Evolutionary conservation across 1,284 basidiomycete species (phyloP).

Genomic region (Microbotryum scabiosae): DNA sequence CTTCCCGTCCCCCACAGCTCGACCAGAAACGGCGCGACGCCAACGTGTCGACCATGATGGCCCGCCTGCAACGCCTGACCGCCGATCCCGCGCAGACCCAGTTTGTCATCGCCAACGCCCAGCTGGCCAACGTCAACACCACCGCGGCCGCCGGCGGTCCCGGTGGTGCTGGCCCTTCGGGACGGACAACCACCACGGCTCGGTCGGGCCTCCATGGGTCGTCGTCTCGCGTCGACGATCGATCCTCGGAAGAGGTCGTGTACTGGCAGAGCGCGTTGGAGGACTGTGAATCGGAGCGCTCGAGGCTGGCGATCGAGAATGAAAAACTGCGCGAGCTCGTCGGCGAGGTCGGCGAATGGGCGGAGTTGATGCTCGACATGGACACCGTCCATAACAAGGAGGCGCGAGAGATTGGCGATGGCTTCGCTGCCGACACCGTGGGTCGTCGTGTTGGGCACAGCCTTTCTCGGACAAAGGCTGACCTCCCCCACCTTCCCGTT

Average conservation of each 20-base stretch:
- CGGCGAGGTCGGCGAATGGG: slow-evolving; percentile 26
- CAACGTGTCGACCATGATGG: slow-evolving; percentile 10
- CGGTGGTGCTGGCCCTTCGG: not conserved
- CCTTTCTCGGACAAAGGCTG: not conserved
- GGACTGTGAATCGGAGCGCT: slow-evolving; percentile 2
- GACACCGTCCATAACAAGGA: not conserved
- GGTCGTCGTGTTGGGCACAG: not conserved
- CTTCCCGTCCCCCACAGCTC: slow-evolving; percentile 4
- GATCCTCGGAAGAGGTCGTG: slow-evolving; percentile 8
- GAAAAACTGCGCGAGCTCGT: slow-evolving; percentile 12
- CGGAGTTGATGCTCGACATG: slow-evolving; percentile 4
- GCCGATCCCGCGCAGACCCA: slow-evolving; percentile 7
- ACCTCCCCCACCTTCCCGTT: not conserved
- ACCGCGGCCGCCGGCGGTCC: no score
- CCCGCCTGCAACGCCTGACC: slow-evolving; percentile 17
- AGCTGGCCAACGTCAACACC: not conserved
- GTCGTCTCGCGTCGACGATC: no score
- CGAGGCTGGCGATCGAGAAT: slow-evolving; percentile 5
- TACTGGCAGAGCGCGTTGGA: slow-evolving; percentile 12
- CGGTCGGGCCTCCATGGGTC: no score
- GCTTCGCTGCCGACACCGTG: no score
- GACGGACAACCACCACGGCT: no score
- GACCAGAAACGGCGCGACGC: slow-evolving; percentile 28
- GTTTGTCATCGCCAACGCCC: slow-evolving; percentile 1
- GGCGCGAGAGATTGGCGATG: no score